Conservation (phyloP, 2,329 filamentous ascomycete species). For the Colletotrichum costaricense region DNA sequence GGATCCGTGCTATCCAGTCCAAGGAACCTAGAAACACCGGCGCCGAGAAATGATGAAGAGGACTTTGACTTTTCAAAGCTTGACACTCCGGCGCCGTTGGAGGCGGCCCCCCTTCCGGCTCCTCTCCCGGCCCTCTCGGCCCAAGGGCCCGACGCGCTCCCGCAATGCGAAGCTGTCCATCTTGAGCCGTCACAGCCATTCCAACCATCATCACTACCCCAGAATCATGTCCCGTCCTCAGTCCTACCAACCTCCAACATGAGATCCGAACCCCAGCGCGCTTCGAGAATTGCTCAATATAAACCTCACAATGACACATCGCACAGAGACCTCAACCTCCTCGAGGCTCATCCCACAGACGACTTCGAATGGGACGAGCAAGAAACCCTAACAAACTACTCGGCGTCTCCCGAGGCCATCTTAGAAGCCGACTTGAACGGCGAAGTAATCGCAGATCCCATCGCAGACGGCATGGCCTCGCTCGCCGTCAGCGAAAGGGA, state of each 20-base stretch:
- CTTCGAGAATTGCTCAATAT: background rate
- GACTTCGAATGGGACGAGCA: conserved; percentile 53
- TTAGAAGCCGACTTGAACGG: conserved; percentile 39
- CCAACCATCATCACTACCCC: background rate
- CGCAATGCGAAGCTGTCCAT: background rate
- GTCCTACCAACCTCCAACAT: background rate
- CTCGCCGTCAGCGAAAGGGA: conserved; percentile 49
- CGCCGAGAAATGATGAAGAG: background rate
- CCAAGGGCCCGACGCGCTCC: background rate
- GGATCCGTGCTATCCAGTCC: background rate
- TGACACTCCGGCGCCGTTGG: background rate
- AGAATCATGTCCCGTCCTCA: background rate
- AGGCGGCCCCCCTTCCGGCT: background rate
- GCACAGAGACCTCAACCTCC: conserved; percentile 32
- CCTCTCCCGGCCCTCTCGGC: background rate
- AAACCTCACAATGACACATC: conserved; percentile 3
- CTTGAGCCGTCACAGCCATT: background rate
- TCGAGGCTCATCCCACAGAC: conserved; percentile 47
- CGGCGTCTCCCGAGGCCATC: conserved; percentile 39
- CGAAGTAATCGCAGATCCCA: conserved; percentile 32
- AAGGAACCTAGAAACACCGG: background rate
- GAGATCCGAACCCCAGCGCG: background rate
- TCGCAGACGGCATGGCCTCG: conserved; percentile 52
- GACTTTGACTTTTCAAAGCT: conserved; percentile 19
- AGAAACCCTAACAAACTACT: conserved; percentile 41